phyloP scores from a whole-genome alignment of 2,329 filamentous ascomycete species.

The Onygenales sp. region DNA sequence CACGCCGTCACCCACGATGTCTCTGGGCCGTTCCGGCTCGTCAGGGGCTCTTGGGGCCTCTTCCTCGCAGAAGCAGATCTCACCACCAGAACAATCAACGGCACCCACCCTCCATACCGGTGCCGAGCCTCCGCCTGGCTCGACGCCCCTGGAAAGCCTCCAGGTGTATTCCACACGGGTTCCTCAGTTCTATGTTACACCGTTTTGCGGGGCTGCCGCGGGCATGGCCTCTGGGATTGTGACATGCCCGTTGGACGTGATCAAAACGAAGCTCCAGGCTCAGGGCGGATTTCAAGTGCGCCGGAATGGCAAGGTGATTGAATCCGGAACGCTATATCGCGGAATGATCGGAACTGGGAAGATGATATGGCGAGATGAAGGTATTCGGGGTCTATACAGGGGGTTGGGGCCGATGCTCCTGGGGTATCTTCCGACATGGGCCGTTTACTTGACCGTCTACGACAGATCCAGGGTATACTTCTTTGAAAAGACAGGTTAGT shows the following conservation, averaged over 20 bases:
- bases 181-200: slow-evolving; percentile 58
- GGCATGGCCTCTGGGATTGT: slow-evolving; percentile 90
- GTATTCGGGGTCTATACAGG: slow-evolving; percentile 81
- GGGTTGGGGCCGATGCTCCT: slow-evolving; percentile 89
- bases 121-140: slow-evolving; percentile 19
- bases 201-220: slow-evolving; percentile 75
- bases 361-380: slow-evolving; percentile 81
- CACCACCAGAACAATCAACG: slow-evolving; percentile 16
- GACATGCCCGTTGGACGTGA: slow-evolving; percentile 94
- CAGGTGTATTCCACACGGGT: slow-evolving; percentile 38
- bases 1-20: slow-evolving; percentile 32
- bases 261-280: slow-evolving; percentile 96
- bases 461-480: slow-evolving; percentile 75
- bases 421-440: slow-evolving; percentile 95
- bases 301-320: slow-evolving; percentile 27
- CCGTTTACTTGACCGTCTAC: slow-evolving; percentile 95
- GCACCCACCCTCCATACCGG: slow-evolving; percentile 16
- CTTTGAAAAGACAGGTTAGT: slow-evolving; percentile 55
- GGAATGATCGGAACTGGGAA: slow-evolving; percentile 79
- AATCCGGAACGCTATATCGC: slow-evolving; percentile 58
- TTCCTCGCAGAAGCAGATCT: slow-evolving; percentile 18
- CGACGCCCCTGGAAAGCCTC: slow-evolving; percentile 24
- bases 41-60: slow-evolving; percentile 23
- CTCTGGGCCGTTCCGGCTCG: slow-evolving; percentile 34
- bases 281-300: slow-evolving; percentile 69